These are phyloP conservation scores for Omphalotus olearius DNA, from an alignment of 1,284 basidiomycete species.

Conservation along the genomic window DNA sequence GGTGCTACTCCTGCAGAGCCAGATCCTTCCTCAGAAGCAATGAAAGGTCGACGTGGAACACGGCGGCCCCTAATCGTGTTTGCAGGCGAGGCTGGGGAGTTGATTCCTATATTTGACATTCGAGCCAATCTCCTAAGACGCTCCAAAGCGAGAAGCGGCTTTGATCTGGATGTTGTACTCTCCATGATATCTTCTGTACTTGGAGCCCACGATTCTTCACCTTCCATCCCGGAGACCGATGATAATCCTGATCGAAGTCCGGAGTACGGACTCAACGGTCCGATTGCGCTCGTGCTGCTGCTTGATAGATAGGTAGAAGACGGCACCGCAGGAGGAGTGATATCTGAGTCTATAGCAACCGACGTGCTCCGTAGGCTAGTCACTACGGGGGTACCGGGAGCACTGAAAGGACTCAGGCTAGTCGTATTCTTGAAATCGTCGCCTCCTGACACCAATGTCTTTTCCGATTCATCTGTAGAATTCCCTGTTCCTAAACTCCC, in stretches of 20 bases:
- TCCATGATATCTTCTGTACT: slow-evolving; percentile 63
- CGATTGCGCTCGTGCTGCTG: background rate
- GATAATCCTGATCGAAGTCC: background rate
- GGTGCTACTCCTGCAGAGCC: slow-evolving; percentile 14
- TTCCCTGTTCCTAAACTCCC: slow-evolving; percentile 7
- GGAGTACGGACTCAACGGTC: slow-evolving; percentile 1
- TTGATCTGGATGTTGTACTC: slow-evolving; percentile 71
- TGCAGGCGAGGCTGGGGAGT: background rate
- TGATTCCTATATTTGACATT: background rate
- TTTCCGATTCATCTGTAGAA: slow-evolving; percentile 25
- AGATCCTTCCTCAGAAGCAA: slow-evolving; percentile 3
- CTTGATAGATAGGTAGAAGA: no score
- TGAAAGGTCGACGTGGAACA: slow-evolving; percentile 20
- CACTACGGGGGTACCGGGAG: background rate
- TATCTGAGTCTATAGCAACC: slow-evolving; percentile 1
- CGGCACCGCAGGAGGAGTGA: slow-evolving; percentile 8
- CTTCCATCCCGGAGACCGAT: slow-evolving; percentile 24
- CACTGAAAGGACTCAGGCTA: background rate
- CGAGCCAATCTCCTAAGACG: slow-evolving; percentile 53
- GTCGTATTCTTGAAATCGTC: background rate
- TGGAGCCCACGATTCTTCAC: slow-evolving; percentile 43
- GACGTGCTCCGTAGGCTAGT: background rate
- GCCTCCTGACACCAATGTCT: slow-evolving; percentile 22
- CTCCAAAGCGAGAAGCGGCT: slow-evolving; percentile 73
- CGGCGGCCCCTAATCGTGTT: slow-evolving; percentile 7